Evolutionary conservation across 1,284 basidiomycete genomes (phyloP), one percentile per base, ranked within the genome.

Genomic region (Phellopilus nigrolimitatus): DNA sequence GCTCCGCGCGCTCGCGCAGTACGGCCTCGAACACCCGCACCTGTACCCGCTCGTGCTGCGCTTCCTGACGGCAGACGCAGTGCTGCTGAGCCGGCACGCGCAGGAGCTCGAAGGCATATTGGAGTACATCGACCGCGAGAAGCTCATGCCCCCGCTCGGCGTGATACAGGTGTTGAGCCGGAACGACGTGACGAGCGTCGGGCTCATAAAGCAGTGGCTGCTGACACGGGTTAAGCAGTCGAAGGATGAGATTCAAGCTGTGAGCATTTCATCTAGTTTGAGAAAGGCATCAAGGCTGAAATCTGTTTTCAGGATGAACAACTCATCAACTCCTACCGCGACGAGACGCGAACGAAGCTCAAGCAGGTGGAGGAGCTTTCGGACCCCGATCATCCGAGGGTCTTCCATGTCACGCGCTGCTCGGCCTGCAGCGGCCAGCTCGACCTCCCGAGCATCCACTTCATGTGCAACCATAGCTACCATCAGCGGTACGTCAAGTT

Each of bases 381-480:
- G 1, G 85, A 94, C 65, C 73, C 81, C 1, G 77, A 80, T 12
- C 78, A 83, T 47, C 90, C 94, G 0, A 79, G 84, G 12, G 88
- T 97, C 15, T 97, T 98, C 74, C 94, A 97, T 62, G 89, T 95
- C 59, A 94, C 92, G 3, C 77, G 91, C 34, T 99, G 95, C 66
- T 84, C 91, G 12, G 78, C 84, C 3, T 98, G 97, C 65, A 78
- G 83, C 13, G 90, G 85, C 0, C 88, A 90, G 61, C 79, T 98
- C 54, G 94, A 97, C 65, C 76, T 97, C 15, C 95, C 95, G 0
- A 88, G 82, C 53, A 79, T 98, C 3, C 95, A 99, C 68, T 99
- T 98, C 63, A 97, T 98, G 95, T 99, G 95, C 69, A 87, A 89
- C 62, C 95, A 99, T 67, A 93, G 88, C 56, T 99, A 92, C 71